phyloP scores from a whole-genome alignment of 164 flowering plant genomes.

The Aristolochia fimbriata region DNA sequence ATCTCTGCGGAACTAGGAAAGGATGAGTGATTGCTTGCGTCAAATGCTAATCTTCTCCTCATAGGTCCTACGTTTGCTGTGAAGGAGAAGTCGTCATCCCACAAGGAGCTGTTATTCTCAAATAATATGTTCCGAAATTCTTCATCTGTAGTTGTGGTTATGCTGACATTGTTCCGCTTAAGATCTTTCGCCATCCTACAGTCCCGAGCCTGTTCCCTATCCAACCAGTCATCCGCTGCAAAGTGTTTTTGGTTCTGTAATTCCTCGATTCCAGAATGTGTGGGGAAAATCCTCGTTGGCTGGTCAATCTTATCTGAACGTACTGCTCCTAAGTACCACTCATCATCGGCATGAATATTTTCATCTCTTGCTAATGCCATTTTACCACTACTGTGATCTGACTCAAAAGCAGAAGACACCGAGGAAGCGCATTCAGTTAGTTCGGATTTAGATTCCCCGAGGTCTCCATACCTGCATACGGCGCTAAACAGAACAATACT shows the following conservation, averaged over 20 bases:
- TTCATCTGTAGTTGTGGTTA: background rate
- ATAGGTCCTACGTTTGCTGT: background rate
- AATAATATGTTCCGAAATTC: background rate
- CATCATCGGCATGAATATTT: conserved; percentile 15
- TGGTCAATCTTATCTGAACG: background rate
- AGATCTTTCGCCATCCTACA: background rate
- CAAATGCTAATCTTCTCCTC: background rate
- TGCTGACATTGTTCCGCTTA: background rate
- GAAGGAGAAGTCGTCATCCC: too few species aligned
- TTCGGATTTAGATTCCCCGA: conserved; percentile 75
- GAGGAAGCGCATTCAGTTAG: conserved; percentile 81
- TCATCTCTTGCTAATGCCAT: conserved; percentile 31
- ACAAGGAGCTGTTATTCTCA: background rate
- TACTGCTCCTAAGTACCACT: background rate
- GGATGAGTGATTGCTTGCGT: background rate
- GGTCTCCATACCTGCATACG: conserved; percentile 71
- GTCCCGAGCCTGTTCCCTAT: background rate
- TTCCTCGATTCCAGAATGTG: conserved; percentile 8
- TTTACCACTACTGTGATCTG: conserved; percentile 29
- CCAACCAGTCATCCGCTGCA: too few species aligned
- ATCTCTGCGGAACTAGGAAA: conserved; percentile 2
- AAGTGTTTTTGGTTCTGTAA: conserved; percentile 7
- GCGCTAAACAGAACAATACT: conserved; percentile 51
- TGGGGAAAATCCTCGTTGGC: conserved; percentile 9
- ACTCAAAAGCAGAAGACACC: conserved; percentile 61